Conservation (phyloP, 495 filamentous ascomycete genomes). For the Rostrohypoxylon terebratum region DNA sequence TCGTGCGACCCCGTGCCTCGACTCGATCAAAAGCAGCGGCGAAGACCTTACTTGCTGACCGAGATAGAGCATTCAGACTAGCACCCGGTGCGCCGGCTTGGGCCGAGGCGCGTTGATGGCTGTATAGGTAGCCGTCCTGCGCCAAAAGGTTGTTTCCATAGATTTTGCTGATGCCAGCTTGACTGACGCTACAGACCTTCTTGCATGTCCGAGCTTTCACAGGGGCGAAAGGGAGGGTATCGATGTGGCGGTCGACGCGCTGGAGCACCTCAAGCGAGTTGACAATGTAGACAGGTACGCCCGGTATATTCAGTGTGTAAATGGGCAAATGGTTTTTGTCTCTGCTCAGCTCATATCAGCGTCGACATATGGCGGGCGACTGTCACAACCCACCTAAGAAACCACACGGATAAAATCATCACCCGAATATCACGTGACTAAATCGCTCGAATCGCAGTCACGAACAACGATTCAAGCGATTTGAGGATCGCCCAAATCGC, state of each 20-base stretch:
- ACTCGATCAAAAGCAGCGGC: constrained; percentile 5
- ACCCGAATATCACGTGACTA: too few species aligned
- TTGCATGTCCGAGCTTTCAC: constrained; percentile 10
- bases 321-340: constrained; percentile 7
- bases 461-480: too few species aligned
- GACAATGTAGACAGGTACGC: constrained; percentile 10
- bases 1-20: constrained; percentile 6
- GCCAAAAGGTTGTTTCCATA: constrained; percentile 7
- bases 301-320: constrained; percentile 10
- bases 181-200: constrained; percentile 6
- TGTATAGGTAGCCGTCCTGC: constrained; percentile 9
- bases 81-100: constrained; percentile 8
- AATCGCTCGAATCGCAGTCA: too few species aligned
- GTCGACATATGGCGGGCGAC: constrained; percentile 1
- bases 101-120: constrained; percentile 6
- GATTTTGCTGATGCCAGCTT: constrained; percentile 10
- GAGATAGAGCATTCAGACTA: constrained; percentile 3
- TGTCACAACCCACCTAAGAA: too few species aligned
- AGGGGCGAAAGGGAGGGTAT: constrained; percentile 10
- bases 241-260: constrained; percentile 9
- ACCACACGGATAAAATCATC: too few species aligned
- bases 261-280: constrained; percentile 12
- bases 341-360: constrained; percentile 15
- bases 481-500: too few species aligned
- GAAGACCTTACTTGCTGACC: constrained; percentile 1